Evolutionary conservation across 129 eudicot species (phyloP).

Genomic region (Deinandra increscens): DNA sequence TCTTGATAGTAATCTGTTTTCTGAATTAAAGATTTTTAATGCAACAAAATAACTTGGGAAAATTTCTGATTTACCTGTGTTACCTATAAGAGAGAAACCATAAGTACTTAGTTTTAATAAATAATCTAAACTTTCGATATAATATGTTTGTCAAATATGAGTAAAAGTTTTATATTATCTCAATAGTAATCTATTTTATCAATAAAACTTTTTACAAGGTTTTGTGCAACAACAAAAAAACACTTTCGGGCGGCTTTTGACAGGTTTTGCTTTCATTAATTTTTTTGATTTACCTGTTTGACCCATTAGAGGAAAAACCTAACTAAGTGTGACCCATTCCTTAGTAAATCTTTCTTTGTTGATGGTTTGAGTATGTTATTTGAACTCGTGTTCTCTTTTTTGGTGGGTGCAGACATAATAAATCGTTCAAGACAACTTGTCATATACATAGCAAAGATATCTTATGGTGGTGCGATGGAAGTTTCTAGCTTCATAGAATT

Average conservation of each 20-base stretch:
- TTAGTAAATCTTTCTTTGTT: not conserved
- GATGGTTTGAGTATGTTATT: not conserved
- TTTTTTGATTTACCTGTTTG: not conserved
- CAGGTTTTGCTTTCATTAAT: not conserved
- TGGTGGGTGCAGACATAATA: conserved; percentile 33
- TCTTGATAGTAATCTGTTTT: not conserved
- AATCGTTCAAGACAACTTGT: conserved; percentile 27
- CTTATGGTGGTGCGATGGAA: conserved; percentile 32
- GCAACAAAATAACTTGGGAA: too few species aligned
- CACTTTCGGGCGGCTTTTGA: not conserved
- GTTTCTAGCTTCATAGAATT: conserved; percentile 27
- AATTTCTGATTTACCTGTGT: too few species aligned
- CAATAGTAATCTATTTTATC: not conserved
- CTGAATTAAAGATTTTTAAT: too few species aligned
- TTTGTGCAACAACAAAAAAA: too few species aligned
- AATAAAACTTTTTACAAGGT: not conserved
- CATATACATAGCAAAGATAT: conserved; percentile 24
- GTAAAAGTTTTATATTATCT: not conserved
- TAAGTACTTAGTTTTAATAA: too few species aligned
- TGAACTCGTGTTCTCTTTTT: not conserved
- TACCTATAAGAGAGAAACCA: too few species aligned
- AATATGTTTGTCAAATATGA: too few species aligned
- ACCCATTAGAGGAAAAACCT: not conserved
- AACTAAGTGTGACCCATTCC: not conserved
- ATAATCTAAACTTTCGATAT: too few species aligned